Base-by-base conservation (phyloP, 306 rosid species). In the Comarum palustre region DNA sequence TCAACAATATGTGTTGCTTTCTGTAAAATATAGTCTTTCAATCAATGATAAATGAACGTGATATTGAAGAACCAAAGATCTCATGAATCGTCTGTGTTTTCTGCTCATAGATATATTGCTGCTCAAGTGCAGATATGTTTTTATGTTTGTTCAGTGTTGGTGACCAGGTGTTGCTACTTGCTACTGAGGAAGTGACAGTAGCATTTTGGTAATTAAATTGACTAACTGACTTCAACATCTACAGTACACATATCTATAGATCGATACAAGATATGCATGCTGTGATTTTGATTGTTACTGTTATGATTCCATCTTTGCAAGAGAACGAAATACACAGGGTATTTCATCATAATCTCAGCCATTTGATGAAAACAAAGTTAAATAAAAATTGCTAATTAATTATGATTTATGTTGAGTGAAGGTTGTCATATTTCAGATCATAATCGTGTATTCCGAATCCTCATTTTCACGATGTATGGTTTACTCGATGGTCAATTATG, bases 261-360 rank as follows among this genome's bases (percentile, higher is more conserved):
- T 20, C 29, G 59, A 52, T 20, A 64, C 31, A 48, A 36, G 22
- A 73, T 34, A 72, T 57, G 34, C 45, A 72, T 57, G 34, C 52
- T 69, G 14, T 48, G 75, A 61, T 65, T 31, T 78, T 79, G 82
- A 59, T 73, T 27, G 75, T 50, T 47, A 71, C 68, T 52, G 41
- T 60, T 60, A 31, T 31, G 66, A 16, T 57, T 57, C 61, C 61
- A 54, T 24, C 17, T 24, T 4, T 57, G 34, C 4, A 57, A 57
- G 29, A 55, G 17, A 57, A 57, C 8, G 17, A 54, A 54, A 24
- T 11, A 55, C 20, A 55, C 20, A 50, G 2, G 22, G 0, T 1
- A 8, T n/a, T n/a, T 25, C 10, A 20, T 54, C 9, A 48, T 19
- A 19, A 5, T 8, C 29, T 54, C 60, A 3, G 29, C 11, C 15